Evolutionary conservation across 148 eudicot genomes (phyloP).

Genomic region (Chenopodium formosanum): DNA sequence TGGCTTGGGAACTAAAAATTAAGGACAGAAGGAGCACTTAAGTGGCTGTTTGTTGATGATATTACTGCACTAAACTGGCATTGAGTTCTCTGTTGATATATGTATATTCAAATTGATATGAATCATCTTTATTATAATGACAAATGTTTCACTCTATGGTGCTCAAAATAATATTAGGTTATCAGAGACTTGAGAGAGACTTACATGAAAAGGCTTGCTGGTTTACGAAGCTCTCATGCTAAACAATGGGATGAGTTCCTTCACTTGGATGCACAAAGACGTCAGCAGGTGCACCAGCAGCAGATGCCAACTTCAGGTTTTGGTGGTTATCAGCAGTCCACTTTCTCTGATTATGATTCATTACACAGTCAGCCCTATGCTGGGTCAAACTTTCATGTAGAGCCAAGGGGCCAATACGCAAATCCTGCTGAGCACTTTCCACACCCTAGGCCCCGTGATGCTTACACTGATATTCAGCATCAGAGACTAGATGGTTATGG

Average conservation of each 20-base stretch:
- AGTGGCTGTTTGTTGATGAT: not conserved
- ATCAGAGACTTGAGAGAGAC: conserved; percentile 63
- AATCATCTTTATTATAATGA: not conserved
- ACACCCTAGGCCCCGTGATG: conserved; percentile 54
- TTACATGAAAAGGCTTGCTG: conserved; percentile 52
- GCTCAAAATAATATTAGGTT: conserved; percentile 41
- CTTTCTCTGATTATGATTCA: conserved; percentile 55
- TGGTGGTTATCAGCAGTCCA: conserved; percentile 57
- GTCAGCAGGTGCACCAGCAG: conserved; percentile 43
- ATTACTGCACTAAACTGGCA: not conserved
- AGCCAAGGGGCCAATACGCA: conserved; percentile 58
- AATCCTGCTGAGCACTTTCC: conserved; percentile 48
- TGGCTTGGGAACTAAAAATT: no score
- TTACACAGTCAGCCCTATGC: conserved; percentile 42
- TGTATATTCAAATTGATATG: not conserved
- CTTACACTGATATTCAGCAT: conserved; percentile 57
- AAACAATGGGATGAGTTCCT: conserved; percentile 90
- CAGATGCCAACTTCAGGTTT: conserved; percentile 50
- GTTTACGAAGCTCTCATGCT: conserved; percentile 56
- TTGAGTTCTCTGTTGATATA: not conserved
- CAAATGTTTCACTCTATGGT: conserved; percentile 6
- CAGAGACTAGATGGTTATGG: conserved; percentile 72
- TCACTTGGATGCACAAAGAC: conserved; percentile 53
- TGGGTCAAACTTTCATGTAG: conserved; percentile 48
- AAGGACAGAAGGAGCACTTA: not conserved